Percentiles rank a stretch among this genome's conserved stretches.
Conservation (phyloP, 768 basidiomycete species). For the Auricularia auricula-judae region DNA sequence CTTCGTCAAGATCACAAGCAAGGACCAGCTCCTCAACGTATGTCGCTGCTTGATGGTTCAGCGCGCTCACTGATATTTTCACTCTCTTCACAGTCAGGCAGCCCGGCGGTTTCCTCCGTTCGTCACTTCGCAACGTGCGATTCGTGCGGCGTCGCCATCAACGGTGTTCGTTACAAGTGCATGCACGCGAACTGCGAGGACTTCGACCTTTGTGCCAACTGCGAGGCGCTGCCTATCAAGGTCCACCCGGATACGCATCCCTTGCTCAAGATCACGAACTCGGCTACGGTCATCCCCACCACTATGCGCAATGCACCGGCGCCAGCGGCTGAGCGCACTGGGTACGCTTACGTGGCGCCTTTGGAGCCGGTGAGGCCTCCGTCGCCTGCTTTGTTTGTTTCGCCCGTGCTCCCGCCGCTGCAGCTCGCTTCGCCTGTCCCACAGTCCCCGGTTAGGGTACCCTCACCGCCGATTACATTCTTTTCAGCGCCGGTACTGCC, state of each 20-base stretch:
- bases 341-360: no score
- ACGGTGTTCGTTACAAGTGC: constrained; percentile 73
- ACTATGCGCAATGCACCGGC: not conserved
- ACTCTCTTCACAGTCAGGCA: not conserved
- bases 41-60: not conserved
- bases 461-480: no score
- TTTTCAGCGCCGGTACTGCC: no score
- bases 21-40: constrained; percentile 47
- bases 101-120: not conserved
- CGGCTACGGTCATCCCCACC: constrained; percentile 35
- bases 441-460: no score
- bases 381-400: no score
- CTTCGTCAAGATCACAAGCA: constrained; percentile 51
- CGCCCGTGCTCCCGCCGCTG: no score
- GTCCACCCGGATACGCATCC: constrained; percentile 64
- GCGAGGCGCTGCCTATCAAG: constrained; percentile 71
- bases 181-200: constrained; percentile 69
- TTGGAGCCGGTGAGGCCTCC: no score
- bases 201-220: constrained; percentile 68
- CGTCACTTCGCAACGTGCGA: constrained; percentile 34
- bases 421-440: no score
- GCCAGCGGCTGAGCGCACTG: no score
- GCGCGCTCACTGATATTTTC: not conserved
- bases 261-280: constrained; percentile 58
- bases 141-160: constrained; percentile 43